phyloP scores from a whole-genome alignment of 805 yeast genomes.

The Candida loeiensis region DNA sequence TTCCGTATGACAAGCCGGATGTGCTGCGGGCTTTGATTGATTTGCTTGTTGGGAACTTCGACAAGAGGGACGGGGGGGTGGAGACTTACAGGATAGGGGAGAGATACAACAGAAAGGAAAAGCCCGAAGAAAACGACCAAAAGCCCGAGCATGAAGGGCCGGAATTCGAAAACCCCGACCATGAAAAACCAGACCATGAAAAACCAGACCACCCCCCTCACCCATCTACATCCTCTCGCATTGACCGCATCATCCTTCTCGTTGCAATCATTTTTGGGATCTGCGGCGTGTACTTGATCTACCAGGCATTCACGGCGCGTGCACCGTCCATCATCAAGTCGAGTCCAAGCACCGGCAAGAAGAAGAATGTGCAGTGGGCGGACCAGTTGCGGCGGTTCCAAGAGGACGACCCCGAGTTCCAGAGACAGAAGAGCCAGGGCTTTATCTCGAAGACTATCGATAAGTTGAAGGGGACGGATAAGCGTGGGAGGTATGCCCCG shows the following conservation, averaged over 20 bases:
- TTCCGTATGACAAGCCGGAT: slow-evolving; percentile 76
- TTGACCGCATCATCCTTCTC: slow-evolving; percentile 39
- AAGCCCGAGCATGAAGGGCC: not conserved
- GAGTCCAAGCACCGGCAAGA: slow-evolving; percentile 20
- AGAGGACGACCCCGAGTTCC: slow-evolving; percentile 24
- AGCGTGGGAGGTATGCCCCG: slow-evolving; percentile 26
- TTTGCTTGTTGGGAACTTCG: slow-evolving; percentile 33
- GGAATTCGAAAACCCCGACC: too few relatives aligned
- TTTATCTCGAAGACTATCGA: slow-evolving; percentile 34
- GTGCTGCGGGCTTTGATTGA: slow-evolving; percentile 71
- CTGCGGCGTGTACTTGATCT: slow-evolving; percentile 41
- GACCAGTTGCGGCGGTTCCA: slow-evolving; percentile 38
- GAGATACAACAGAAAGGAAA: slow-evolving; percentile 10
- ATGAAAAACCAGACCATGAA: not conserved
- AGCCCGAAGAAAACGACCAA: not conserved
- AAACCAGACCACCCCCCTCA: not conserved
- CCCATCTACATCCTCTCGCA: slow-evolving; percentile 14
- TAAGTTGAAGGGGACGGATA: slow-evolving; percentile 29
- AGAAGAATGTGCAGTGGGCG: slow-evolving; percentile 48
- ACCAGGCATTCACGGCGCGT: slow-evolving; percentile 33
- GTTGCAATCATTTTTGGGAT: slow-evolving; percentile 32
- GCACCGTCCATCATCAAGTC: slow-evolving; percentile 41
- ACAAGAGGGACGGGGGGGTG: slow-evolving; percentile 19
- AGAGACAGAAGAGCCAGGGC: slow-evolving; percentile 27
- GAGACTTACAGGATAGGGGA: slow-evolving; percentile 30